These are phyloP conservation scores for Kuraishia floccosa DNA, from an alignment of 805 yeast species.

Conservation along the genomic window DNA sequence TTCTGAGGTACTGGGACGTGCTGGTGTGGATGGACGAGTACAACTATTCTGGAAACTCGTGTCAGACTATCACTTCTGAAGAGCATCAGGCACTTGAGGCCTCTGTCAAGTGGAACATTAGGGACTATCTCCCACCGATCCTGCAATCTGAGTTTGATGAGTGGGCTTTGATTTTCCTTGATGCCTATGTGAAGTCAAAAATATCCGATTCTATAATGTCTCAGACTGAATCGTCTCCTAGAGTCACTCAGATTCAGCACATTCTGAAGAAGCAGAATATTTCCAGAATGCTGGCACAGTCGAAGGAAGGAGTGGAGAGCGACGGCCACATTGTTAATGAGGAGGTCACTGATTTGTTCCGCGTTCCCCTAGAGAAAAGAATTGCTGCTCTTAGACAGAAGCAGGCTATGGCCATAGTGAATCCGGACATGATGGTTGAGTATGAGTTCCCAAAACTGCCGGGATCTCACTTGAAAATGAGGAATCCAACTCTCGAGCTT, in stretches of 20 bases:
- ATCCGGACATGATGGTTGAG: constrained; percentile 49
- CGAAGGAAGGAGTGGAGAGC: constrained; percentile 4
- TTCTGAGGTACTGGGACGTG: constrained; percentile 83
- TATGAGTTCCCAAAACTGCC: constrained; percentile 70
- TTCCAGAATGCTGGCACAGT: constrained; percentile 8
- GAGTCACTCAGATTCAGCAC: constrained; percentile 60
- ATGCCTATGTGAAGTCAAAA: constrained; percentile 50
- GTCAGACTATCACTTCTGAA: constrained; percentile 30
- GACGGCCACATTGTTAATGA: constrained; percentile 7
- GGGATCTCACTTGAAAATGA: constrained; percentile 49
- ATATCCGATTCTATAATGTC: constrained; percentile 16
- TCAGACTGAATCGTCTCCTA: constrained; percentile 32
- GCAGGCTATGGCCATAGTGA: constrained; percentile 64
- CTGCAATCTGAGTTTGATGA: constrained; percentile 78
- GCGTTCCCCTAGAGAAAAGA: constrained; percentile 56
- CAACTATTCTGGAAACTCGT: constrained; percentile 70
- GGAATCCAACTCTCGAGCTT: constrained; percentile 70
- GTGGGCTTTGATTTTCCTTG: constrained; percentile 73
- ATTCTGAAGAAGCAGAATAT: constrained; percentile 30
- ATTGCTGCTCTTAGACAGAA: constrained; percentile 51
- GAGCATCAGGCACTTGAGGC: constrained; percentile 36
- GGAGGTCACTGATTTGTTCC: constrained; percentile 31
- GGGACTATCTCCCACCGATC: constrained; percentile 59
- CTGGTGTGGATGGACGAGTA: constrained; percentile 90
- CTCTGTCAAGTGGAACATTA: constrained; percentile 68